Percentiles rank a stretch among this genome's conserved stretches.
phyloP scores from a whole-genome alignment of 805 yeast species.

The Kluyveromyces dobzhanskii region DNA sequence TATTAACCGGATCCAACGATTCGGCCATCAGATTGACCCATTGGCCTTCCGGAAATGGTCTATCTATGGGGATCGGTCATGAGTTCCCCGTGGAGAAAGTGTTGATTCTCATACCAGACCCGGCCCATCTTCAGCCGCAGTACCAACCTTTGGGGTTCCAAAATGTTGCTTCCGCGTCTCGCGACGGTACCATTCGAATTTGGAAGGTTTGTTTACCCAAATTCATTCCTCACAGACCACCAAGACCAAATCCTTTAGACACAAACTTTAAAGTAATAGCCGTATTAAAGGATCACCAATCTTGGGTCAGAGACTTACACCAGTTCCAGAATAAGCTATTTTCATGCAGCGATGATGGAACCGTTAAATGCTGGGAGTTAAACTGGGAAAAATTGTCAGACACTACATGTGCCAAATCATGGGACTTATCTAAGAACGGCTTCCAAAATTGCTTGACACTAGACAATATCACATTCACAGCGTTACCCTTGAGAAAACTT shows the following conservation, averaged over 20 bases:
- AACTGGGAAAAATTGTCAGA: slow-evolving; percentile 5
- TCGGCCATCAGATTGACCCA: slow-evolving; percentile 63
- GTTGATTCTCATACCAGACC: slow-evolving; percentile 49
- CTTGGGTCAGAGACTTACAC: slow-evolving; percentile 71
- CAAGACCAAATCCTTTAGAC: slow-evolving; percentile 45
- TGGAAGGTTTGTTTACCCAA: slow-evolving; percentile 74
- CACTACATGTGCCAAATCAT: slow-evolving; percentile 35
- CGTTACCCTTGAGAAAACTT: slow-evolving; percentile 13
- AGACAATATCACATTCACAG: slow-evolving; percentile 15
- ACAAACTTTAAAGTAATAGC: slow-evolving; percentile 53
- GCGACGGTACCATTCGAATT: slow-evolving; percentile 65
- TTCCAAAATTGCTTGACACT: slow-evolving; percentile 53
- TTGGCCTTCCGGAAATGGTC: slow-evolving; percentile 56
- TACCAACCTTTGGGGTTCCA: slow-evolving; percentile 46
- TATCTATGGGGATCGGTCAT: slow-evolving; percentile 66
- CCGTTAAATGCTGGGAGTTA: slow-evolving; percentile 73
- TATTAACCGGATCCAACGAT: slow-evolving; percentile 73
- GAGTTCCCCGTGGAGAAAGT: slow-evolving; percentile 74
- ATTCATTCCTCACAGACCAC: slow-evolving; percentile 44
- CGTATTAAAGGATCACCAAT: slow-evolving; percentile 64
- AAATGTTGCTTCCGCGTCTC: slow-evolving; percentile 68
- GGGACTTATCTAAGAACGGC: slow-evolving; percentile 59
- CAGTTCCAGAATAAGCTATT: slow-evolving; percentile 72
- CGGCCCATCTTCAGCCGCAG: slow-evolving; percentile 23
- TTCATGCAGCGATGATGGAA: slow-evolving; percentile 73